Conservation (phyloP, 2,329 filamentous ascomycete genomes). For the Cladosporium colombiae region DNA sequence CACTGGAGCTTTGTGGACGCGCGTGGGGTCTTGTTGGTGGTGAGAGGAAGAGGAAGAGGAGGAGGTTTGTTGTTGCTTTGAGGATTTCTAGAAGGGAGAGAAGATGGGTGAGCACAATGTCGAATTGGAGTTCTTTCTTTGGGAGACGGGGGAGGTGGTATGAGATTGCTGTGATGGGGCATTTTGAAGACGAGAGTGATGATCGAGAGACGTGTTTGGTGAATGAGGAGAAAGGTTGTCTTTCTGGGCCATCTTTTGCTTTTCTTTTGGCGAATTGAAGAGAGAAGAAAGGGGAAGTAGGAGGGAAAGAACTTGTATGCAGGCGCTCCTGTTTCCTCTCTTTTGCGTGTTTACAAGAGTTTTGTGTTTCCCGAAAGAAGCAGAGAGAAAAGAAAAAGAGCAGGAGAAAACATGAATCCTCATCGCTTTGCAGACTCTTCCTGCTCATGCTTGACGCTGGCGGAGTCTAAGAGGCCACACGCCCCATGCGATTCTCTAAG, state of each 20-base stretch:
- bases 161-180: not conserved
- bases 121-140: not conserved
- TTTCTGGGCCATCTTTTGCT: not conserved
- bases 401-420: not conserved
- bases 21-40: not conserved
- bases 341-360: conserved; percentile 6
- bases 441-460: conserved; percentile 1
- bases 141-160: not conserved
- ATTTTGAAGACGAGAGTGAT: not conserved
- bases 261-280: not conserved
- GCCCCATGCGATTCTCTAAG: conserved; percentile 9
- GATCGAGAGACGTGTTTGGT: not conserved
- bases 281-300: not conserved
- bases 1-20: conserved; percentile 13
- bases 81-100: not conserved
- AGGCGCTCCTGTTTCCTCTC: conserved; percentile 1
- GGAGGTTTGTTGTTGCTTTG: not conserved
- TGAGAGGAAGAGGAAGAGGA: not conserved
- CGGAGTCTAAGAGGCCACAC: not conserved
- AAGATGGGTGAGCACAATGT: not conserved
- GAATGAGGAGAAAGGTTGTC: not conserved
- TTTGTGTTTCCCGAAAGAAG: not conserved
- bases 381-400: not conserved
- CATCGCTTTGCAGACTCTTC: conserved; percentile 6
- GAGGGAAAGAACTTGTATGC: not conserved